A percentile compares a stretch with the other conserved stretches of the same genome.
Evolutionary conservation across 1,284 basidiomycete species (phyloP).

Genomic region (Microbotryum saponariae): DNA sequence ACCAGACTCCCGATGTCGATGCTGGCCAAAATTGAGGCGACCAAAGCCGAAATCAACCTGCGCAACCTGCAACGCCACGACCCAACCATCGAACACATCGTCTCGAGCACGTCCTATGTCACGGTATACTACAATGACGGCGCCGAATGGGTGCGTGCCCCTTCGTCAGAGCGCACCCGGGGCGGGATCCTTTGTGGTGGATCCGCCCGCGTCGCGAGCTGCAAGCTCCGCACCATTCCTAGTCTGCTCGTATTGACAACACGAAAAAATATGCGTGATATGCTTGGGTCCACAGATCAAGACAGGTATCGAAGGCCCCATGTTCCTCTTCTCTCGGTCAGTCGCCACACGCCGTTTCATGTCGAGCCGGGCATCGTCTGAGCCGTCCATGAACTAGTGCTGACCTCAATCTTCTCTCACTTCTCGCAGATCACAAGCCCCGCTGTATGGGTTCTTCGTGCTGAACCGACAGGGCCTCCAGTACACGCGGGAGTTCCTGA

Average conservation of each 20-base stretch:
- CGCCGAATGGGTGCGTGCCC: constrained; percentile 36
- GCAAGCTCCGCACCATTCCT: background rate
- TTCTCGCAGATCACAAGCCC: constrained; percentile 37
- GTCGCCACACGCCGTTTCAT: constrained; percentile 31
- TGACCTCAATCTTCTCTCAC: background rate
- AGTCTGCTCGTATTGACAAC: background rate
- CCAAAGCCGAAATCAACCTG: constrained; percentile 51
- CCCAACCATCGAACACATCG: constrained; percentile 65
- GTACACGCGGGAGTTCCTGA: constrained; percentile 67
- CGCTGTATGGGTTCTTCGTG: constrained; percentile 77
- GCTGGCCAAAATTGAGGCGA: constrained; percentile 18
- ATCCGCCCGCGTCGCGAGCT: background rate
- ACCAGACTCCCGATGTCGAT: constrained; percentile 1
- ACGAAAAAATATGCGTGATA: too few species aligned
- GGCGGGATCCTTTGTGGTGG: too few species aligned
- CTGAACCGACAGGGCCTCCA: constrained; percentile 78
- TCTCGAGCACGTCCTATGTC: constrained; percentile 77
- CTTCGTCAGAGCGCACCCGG: background rate
- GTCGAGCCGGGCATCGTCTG: too few species aligned
- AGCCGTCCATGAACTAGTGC: background rate
- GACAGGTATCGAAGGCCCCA: constrained; percentile 74
- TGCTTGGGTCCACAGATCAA: constrained; percentile 51
- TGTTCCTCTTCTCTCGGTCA: constrained; percentile 79
- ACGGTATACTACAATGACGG: constrained; percentile 41
- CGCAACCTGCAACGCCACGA: constrained; percentile 73